phyloP scores from a whole-genome alignment of 2,329 filamentous ascomycete genomes.

The Penicillium sp. region DNA sequence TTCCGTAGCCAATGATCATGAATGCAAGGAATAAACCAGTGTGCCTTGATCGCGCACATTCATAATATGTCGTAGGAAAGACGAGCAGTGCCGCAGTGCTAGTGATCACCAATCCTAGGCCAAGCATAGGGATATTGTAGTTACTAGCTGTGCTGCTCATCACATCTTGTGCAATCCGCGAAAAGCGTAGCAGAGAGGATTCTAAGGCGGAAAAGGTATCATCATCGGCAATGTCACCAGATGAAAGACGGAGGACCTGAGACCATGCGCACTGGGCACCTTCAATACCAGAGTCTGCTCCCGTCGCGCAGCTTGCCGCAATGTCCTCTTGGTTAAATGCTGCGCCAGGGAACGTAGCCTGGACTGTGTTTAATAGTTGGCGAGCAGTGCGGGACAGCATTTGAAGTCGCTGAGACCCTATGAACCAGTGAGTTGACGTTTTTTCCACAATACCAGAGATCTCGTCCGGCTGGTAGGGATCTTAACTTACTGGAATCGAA shows the following conservation, averaged over 20 bases:
- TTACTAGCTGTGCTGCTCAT: conserved; percentile 93
- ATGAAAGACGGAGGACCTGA: conserved; percentile 29
- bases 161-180: conserved; percentile 69
- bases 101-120: conserved; percentile 39
- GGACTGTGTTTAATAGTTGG: conserved; percentile 77
- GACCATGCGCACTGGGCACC: conserved; percentile 72
- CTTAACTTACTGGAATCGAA: conserved; percentile 64
- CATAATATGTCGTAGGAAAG: conserved; percentile 30
- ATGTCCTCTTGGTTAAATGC: conserved; percentile 44
- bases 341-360: conserved; percentile 67
- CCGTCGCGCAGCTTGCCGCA: conserved; percentile 24
- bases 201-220: conserved; percentile 23
- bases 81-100: conserved; percentile 47
- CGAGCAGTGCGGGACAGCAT: conserved; percentile 75
- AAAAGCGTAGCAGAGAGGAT: conserved; percentile 55
- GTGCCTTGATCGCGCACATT: conserved; percentile 29
- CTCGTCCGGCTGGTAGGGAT: too few relatives aligned
- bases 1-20: conserved; percentile 65
- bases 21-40: conserved; percentile 47
- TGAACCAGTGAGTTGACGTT: conserved; percentile 11
- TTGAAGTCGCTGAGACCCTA: conserved; percentile 59
- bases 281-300: conserved; percentile 46
- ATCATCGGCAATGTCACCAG: conserved; percentile 6
- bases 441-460: not conserved
- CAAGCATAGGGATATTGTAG: conserved; percentile 67